phyloP scores from a whole-genome alignment of 164 flowering plant species.

The Liriodendron chinense region DNA sequence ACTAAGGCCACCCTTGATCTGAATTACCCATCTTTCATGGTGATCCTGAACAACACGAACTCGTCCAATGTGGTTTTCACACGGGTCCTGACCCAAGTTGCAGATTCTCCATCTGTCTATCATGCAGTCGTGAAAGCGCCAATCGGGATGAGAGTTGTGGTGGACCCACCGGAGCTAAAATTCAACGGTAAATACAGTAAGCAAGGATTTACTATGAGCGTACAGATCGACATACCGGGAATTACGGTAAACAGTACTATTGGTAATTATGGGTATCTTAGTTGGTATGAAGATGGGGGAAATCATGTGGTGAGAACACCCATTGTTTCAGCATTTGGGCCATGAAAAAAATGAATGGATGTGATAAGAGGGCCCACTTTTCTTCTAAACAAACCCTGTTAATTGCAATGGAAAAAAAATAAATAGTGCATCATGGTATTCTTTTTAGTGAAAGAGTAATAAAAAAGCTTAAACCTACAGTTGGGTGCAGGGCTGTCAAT shows the following conservation, averaged over 20 bases:
- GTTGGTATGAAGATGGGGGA: conserved; percentile 43
- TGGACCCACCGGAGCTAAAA: conserved; percentile 2
- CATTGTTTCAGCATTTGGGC: conserved; percentile 27
- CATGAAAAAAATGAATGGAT: not conserved
- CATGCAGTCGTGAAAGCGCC: conserved; percentile 14
- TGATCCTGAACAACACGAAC: conserved; percentile 21
- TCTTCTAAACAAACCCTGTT: too few relatives aligned
- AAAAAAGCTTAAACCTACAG: too few relatives aligned
- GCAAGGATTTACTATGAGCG: conserved; percentile 1
- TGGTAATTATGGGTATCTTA: conserved; percentile 34
- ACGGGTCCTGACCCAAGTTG: conserved; percentile 20
- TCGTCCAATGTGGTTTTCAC: conserved; percentile 12
- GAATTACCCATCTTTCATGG: conserved; percentile 32
- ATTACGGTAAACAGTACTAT: conserved; percentile 1
- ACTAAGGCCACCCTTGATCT: conserved; percentile 23
- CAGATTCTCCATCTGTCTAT: conserved; percentile 13
- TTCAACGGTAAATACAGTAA: conserved; percentile 11
- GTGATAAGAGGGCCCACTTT: too few relatives aligned
- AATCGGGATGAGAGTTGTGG: conserved; percentile 4
- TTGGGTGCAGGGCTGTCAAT: too few relatives aligned
- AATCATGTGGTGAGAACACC: conserved; percentile 53
- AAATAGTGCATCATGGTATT: too few relatives aligned
- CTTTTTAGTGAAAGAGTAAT: too few relatives aligned
- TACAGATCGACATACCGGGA: conserved; percentile 27
- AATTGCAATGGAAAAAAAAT: too few relatives aligned